A percentile compares a stretch with the other conserved stretches of the same genome.
These are phyloP conservation scores for Olyra latifolia DNA, from an alignment of 176 grass and related monocot genomes.

Conservation along the genomic window DNA sequence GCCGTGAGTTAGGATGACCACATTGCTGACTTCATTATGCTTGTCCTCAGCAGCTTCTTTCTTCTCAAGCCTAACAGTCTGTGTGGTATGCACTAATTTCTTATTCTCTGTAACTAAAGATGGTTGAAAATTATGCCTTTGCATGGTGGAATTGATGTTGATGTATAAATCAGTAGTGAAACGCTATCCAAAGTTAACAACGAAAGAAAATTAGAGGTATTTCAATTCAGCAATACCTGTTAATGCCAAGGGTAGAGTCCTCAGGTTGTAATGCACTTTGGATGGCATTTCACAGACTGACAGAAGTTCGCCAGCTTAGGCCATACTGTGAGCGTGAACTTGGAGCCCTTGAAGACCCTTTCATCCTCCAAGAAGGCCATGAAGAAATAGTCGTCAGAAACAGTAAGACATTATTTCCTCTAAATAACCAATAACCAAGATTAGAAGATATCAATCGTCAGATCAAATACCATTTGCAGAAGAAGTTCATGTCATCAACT, in stretches of 20 bases:
- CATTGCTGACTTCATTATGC: conserved; percentile 20
- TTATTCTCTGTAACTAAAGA: neutral
- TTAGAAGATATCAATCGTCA: conserved; percentile 1
- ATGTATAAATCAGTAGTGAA: neutral
- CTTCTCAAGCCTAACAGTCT: neutral
- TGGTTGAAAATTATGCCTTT: neutral
- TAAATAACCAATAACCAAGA: neutral
- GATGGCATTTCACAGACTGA: neutral
- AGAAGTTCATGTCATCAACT: conserved; percentile 1
- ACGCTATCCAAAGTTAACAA: neutral
- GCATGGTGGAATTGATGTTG: neutral
- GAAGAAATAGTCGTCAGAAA: neutral
- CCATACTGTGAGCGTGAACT: conserved; percentile 2
- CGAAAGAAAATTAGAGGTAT: neutral
- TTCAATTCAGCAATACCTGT: neutral
- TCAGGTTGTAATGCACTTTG: neutral
- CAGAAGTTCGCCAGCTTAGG: neutral
- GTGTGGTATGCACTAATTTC: neutral
- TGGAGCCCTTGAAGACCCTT: neutral
- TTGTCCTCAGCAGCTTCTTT: neutral
- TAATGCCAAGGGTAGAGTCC: neutral
- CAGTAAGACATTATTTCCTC: neutral
- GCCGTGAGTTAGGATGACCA: conserved; percentile 7
- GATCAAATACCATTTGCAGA: neutral
- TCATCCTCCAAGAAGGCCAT: neutral